Base-by-base conservation (phyloP, 139 green algal genomes). In the Chlorella sorokiniana region DNA sequence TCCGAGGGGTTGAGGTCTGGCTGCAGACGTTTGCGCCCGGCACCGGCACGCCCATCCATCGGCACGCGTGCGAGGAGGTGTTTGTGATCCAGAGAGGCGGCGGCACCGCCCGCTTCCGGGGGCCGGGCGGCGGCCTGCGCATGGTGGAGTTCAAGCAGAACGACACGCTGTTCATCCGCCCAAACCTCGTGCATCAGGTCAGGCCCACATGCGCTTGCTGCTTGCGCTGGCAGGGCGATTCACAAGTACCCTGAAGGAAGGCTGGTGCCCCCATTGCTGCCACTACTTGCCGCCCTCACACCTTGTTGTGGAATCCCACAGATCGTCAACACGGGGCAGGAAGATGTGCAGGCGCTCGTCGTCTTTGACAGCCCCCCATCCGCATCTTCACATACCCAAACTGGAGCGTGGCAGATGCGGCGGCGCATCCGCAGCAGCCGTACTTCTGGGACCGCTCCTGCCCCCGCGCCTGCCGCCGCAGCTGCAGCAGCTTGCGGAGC, bases 1-100 rank as follows among this genome's bases (percentile, higher is more conserved):
- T 81, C 51, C 14, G 22, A 14, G 9, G 35, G 4, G 52, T 81
- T 10, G 75, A 81, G 75, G 75, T 81, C 22, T 81, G 75, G 75
- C 75, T 81, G n/a, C 75, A 81, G 56, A 81, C 41, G 51, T 65
- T 81, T 40, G 75, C 75, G 25, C 75, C 75, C 16, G 51, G 75
- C 16, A 11, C 51, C 0, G 52, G 48, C 29, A 81, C 75, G 41
- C 75, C 75, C 1, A 70, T 81, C 40, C 75, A 81, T 51, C 52
- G 67, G 67, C 67, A 74, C 40, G 40, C 41, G 33, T 74, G 67
- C 25, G 67, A 74, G 41, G 67, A 74, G 67, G 67, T 74, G 25
- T 74, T 74, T 38, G 22, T 74, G 38, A 74, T 74, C 23, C 67
- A 74, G 40, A 37, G 67, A 18, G 67, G 67, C 67, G 40, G 16